Evolutionary conservation across 202 grass and related monocot genomes (phyloP), one percentile per base, ranked within the genome.

Genomic region (Musa balbisiana): DNA sequence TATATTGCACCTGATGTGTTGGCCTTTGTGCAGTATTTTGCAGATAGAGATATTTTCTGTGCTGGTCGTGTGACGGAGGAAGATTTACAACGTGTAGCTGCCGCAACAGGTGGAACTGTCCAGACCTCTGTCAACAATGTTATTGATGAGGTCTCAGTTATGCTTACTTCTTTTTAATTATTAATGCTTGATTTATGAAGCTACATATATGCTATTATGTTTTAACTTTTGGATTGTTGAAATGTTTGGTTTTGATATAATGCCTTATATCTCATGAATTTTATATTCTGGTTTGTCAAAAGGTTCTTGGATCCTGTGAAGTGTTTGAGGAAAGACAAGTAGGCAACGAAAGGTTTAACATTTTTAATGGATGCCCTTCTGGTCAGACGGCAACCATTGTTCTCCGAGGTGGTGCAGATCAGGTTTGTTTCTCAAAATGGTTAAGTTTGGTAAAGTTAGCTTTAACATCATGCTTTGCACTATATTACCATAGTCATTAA

Each of bases 341-440:
- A 1, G 92, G 92, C 55, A 96, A 96, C 71, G 92, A 96, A 81
- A 82, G 92, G 76, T 96, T 96, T 67, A 96, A 96, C 82, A 87
- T 96, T 85, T 96, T 96, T 66, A 96, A 82, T 43, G 92, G 92
- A 3, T 96, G 92, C 29, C 90, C 92, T 69, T 92, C 90, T 85
- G 92, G 90, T 71, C 92, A 92, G 78, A 96, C 92, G 76, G 92
- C 92, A 72, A 96, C 92, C 27, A 96, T 96, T 79, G 92, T 96
- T 52, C 89, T 96, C 51, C 89, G 92, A 79, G 92, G 92, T 62
- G 92, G 92, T 73, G 87, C 92, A n/a, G 92, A 96, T 84, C 92
- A 96, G 89, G 92, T 96, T 69, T 76, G 67, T 55, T 76, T 11
- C 27, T 59, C 78, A 52, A 75, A 54, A 49, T 81, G 5, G 22